Evolutionary conservation across 1,139 yeast genomes (phyloP).

Genomic region (Scheffersomyces insectosa): DNA sequence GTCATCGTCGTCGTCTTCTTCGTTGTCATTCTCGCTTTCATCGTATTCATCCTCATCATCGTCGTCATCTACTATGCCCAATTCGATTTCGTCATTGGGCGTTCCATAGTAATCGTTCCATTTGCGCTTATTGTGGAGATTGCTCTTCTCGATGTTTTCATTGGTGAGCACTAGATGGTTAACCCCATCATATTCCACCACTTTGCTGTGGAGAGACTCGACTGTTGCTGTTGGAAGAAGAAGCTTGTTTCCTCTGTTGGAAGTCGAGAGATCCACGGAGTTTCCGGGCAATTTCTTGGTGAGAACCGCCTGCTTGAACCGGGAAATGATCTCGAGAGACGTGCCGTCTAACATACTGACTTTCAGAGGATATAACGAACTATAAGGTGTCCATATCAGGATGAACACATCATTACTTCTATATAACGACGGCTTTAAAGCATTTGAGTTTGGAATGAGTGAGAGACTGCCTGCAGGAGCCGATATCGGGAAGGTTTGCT

Average conservation of each 20-base stretch:
- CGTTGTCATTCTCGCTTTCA: slow-evolving; percentile 22
- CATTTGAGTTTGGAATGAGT: too few relatives aligned
- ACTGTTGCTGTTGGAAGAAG: slow-evolving; percentile 18
- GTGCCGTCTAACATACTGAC: slow-evolving; percentile 37
- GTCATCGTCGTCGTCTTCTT: slow-evolving; percentile 26
- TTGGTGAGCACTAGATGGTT: slow-evolving; percentile 41
- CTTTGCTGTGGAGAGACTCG: slow-evolving; percentile 30
- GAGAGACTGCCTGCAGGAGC: too few relatives aligned
- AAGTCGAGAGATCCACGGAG: slow-evolving; percentile 14
- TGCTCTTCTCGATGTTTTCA: slow-evolving; percentile 31
- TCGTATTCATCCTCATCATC: slow-evolving; percentile 8
- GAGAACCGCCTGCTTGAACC: slow-evolving; percentile 41
- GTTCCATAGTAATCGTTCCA: slow-evolving; percentile 34
- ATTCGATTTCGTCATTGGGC: slow-evolving; percentile 12
- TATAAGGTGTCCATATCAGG: too few relatives aligned
- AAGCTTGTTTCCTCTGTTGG: slow-evolving; percentile 42
- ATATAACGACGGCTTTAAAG: too few relatives aligned
- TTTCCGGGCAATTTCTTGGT: slow-evolving; percentile 10
- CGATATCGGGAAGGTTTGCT: too few relatives aligned
- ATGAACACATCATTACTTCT: too few relatives aligned
- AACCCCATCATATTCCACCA: slow-evolving; percentile 46
- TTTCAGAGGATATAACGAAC: slow-evolving; percentile 1
- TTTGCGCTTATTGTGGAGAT: slow-evolving; percentile 32
- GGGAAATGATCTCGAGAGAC: slow-evolving; percentile 40
- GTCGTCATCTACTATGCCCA: slow-evolving; percentile 12